Evolutionary conservation across 139 green algal genomes (phyloP), one percentile per base, ranked within the genome.

Genomic region (Nannochloris sp.): DNA sequence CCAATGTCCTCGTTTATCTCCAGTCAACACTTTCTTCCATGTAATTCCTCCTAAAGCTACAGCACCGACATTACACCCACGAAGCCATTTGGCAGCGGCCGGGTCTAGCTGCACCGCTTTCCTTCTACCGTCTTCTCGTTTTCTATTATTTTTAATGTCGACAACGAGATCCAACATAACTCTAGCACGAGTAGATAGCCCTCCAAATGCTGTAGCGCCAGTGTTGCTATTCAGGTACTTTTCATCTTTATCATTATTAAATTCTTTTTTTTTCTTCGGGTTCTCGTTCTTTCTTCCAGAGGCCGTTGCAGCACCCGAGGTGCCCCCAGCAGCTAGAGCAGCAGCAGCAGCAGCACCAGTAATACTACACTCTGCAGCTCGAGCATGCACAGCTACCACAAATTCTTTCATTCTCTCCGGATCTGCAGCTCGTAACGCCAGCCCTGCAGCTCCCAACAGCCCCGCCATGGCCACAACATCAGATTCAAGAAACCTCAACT

Each of bases 121-220:
- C 6, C 25, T 33, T 23, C 8, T 35, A 2, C 48, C 59, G 35
- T 45, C 59, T n/a, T 64, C 57, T 12, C 32, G 54, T 53, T 63
- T 72, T 54, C 65, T 68, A 76, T 94, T 94, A 75, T 95, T 94
- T 66, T 95, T 95, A 35, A 94, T 83, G 67, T 95, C 88, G 42
- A 94, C 64, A 12, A 93, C 83, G 37, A 92, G 66, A 37, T 87
- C 79, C 31, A 93, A 70, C 86, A 93, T 82, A 54, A 89, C 64
- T 60, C 82, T 53, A 1, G 80, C 87, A 6, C 85, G 76, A 42
- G 70, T 79, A 56, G 46, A 87, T 38, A 95, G 65, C 3, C 15
- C 36, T 3, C 57, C 39, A n/a, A n/a, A n/a, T n/a, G n/a, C n/a
- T n/a, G n/a, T n/a, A n/a, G n/a, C n/a, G n/a, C n/a, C n/a, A n/a